Base-by-base conservation (phyloP, 495 filamentous ascomycete genomes). In the Podospora anserina region DNA sequence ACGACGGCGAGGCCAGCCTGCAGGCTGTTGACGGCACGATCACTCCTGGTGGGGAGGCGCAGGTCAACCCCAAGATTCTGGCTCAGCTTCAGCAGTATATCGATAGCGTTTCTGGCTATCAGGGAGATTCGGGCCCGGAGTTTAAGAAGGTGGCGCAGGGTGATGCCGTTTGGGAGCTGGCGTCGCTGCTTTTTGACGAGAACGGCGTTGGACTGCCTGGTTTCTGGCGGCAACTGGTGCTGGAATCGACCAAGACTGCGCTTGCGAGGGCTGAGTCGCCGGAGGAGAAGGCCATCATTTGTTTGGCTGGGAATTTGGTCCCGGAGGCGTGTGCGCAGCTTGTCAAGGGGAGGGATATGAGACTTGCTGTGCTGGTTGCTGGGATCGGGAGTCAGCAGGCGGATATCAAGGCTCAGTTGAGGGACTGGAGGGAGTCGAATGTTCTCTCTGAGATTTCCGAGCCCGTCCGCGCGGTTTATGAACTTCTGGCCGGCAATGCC, bases 401-500 rank as follows among this genome's bases (percentile, higher is more conserved):
- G 66, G 88, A 93, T 70, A 89, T 97, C 75, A 79, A 81, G 23
- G 82, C 86, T 44, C 95, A 99, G 77, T 83, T 99, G 61, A 87
- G 88, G 54, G 87, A 90, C 61, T 99, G 95, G 95, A 87, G 88
- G 44, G 87, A 91, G 18, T 86, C 89, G 55, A 89, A 92, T 69
- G 86, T 92, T 3, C 83, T 94, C 30, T 90, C 93, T 13, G 95
- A 99, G 76, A 90, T 97, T 77, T 89, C 82, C n/a, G 89, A 95
- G 69, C 86, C 91, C 15, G 86, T 96, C 49, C 89, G 96, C 30
- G 90, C 93, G 4, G 79, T 99, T 61, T 99, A 97, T 74, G 93
- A 95, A 74, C 83, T 99, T 9, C 82, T 97, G 9, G 89, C 92
- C 39, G 95, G 96, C 63, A 95, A 97, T 69, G 86, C 91, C 28